Evolutionary conservation across 208 protist species (phyloP).

Genomic region (Endotrypanum monterogeii): DNA sequence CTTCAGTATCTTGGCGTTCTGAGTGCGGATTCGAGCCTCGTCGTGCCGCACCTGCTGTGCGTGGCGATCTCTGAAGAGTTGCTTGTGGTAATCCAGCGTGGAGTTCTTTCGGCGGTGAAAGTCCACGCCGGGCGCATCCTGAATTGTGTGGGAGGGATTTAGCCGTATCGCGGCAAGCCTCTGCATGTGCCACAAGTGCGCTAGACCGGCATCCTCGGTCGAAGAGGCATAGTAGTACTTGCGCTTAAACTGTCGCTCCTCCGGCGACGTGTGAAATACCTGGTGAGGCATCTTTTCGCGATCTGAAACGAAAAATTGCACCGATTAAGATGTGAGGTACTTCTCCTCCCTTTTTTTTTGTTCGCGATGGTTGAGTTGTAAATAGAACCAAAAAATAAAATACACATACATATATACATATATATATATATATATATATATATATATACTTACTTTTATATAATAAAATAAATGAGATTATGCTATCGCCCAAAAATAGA

Average conservation of each 20-base stretch:
- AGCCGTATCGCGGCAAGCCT: constrained; percentile 53
- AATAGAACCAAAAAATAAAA: too few relatives aligned
- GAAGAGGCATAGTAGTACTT: constrained; percentile 46
- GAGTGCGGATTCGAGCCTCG: constrained; percentile 38
- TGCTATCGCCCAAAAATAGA: too few relatives aligned
- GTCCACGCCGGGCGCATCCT: constrained; percentile 52
- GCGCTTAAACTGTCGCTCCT: constrained; percentile 41
- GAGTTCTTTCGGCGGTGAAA: constrained; percentile 41
- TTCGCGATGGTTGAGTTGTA: not conserved
- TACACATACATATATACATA: too few relatives aligned
- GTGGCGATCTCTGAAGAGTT: constrained; percentile 35
- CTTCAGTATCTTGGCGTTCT: constrained; percentile 38
- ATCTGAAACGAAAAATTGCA: not conserved
- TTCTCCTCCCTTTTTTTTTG: too few relatives aligned
- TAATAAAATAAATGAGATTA: too few relatives aligned
- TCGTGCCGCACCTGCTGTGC: constrained; percentile 41
- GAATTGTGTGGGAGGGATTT: constrained; percentile 39
- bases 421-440: too few relatives aligned
- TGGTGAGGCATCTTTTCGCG: constrained; percentile 13
- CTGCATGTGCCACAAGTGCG: constrained; percentile 73
- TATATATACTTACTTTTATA: too few relatives aligned
- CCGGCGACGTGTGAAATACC: constrained; percentile 25
- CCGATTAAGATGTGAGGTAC: not conserved
- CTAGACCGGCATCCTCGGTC: constrained; percentile 48
- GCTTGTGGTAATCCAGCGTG: constrained; percentile 20